Evolutionary conservation across 352 stramenopile species (phyloP).

Genomic region (Phytophthora foliorum): DNA sequence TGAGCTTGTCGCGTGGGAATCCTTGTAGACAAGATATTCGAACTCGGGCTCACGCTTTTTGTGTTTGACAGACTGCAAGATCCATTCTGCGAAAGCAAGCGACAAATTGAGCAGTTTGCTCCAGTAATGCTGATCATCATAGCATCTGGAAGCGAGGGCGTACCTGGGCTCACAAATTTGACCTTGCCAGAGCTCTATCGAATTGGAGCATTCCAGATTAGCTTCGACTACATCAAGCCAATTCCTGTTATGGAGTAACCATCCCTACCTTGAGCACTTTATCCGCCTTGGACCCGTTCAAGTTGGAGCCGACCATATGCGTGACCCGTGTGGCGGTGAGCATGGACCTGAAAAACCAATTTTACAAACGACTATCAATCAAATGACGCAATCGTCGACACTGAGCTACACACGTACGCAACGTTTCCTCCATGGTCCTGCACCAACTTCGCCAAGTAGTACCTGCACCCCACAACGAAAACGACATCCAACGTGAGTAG

Average conservation of each 20-base stretch:
- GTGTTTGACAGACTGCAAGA: conserved; percentile 77
- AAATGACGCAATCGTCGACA: background rate
- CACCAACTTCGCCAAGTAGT: conserved; percentile 85
- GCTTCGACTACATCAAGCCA: background rate
- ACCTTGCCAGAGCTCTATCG: conserved; percentile 60
- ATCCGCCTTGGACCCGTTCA: conserved; percentile 81
- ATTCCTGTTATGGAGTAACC: background rate
- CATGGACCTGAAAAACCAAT: conserved; percentile 38
- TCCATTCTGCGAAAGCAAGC: conserved; percentile 63
- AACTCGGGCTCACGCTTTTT: conserved; percentile 73
- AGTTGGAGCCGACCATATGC: conserved; percentile 84
- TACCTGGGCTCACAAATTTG: conserved; percentile 78
- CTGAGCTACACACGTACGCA: conserved; percentile 42
- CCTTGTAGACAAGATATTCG: conserved; percentile 82
- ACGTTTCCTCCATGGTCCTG: conserved; percentile 79
- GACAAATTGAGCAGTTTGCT: background rate
- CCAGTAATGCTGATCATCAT: background rate
- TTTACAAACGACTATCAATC: conserved; percentile 1
- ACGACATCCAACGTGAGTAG: background rate
- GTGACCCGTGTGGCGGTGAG: conserved; percentile 66
- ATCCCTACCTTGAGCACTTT: conserved; percentile 70
- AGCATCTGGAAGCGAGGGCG: background rate
- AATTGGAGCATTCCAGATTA: conserved; percentile 1
- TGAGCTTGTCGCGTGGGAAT: conserved; percentile 26
- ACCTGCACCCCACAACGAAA: conserved; percentile 48